Base-by-base conservation (phyloP, 176 grass and related monocot species). In the Musa itinerans region DNA sequence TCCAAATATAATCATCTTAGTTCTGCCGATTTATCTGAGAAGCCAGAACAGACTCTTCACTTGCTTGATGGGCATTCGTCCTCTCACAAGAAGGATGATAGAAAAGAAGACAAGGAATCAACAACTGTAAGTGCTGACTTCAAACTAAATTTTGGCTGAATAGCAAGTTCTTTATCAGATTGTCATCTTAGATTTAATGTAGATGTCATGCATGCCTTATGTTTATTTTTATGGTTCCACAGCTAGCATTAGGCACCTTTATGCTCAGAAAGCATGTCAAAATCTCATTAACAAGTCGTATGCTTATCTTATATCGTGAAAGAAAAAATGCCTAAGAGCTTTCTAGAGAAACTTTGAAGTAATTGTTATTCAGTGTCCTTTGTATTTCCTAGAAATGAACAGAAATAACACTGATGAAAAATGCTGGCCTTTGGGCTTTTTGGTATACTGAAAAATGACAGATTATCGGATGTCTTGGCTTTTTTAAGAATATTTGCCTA, bases 71-170 rank as follows among this genome's bases (percentile, higher is more conserved):
- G 81, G n/a, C 86, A 91, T 11, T 92, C 91, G 8, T 91, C 90
- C 76, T 99, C 96, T 68, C 96, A 94, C 80, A 85, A 77, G 67
- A 99, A 94, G 63, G 88, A 99, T 81, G 90, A 92, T 7, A 85
- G n/a, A 17, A 66, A 11, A 9, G 52, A 59, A 87, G 84, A 69
- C 53, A 89, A 94, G 78, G 91, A 99, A 26, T 82, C 84, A 78
- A 63, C 79, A 34, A 78, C 19, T 81, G 96, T 99, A 84, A 94
- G 95, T 65, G 19, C 34, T 64, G 15, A 16, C 22, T 2, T 19
- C 0, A 19, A 19, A 14, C 8, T 16, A 8, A 67, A 4, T 82
- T 85, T 67, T 77, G 65, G 51, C 51, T 76, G 69, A 52, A 11
- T 58, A n/a, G 54, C 77, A 65, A 59, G 27, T 69, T 50, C 53